Evolutionary conservation across 306 rosid species (phyloP), one percentile per base, ranked within the genome.

Genomic region (Vigna radiata): DNA sequence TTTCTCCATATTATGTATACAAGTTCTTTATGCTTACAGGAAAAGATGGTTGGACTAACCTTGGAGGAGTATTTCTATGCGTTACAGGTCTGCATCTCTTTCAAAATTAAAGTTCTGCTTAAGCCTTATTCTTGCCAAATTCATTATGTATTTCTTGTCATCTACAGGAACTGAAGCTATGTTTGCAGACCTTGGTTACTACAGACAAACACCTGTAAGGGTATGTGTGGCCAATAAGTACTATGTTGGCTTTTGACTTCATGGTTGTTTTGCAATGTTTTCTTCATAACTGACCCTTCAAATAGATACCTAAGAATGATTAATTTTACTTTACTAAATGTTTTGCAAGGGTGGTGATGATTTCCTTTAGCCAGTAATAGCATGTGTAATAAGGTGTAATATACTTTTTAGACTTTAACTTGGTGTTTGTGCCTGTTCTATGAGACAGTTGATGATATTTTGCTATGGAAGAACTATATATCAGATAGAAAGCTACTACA

Each of bases 151-250:
- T 61, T 31, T 63, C 27, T 19, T 66, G 33, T 19, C 7, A 19
- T 41, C 72, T 87, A 75, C 90, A 93, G 97, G 97, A 79, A 88
- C 88, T 67, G 95, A 91, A 79, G 91, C 94, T 53, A 83, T 93
- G 91, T 88, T 91, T 89, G 76, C 86, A 19, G 93, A 93, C 87
- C 90, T 89, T 76, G 97, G 96, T 52, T 85, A 89, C 83, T 90
- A 84, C 67, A 65, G 85, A 25, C 81, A 85, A 83, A 76, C 87
- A 67, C 85, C 98, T 76, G 67, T 93, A 79, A 82, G 90, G 98
- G 96, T 93, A 90, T 80, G 94, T 70, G 66, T 54, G 65, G 21
- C 44, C 64, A 50, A 67, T 63, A 55, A 75, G 55, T 79, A 73
- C 61, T 68, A 63, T 49, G 67, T 77, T 48, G 86, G 23, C n/a